These are phyloP conservation scores for Geotrichum macrosporum DNA, from an alignment of 1,139 yeast species.

Conservation along the genomic window DNA sequence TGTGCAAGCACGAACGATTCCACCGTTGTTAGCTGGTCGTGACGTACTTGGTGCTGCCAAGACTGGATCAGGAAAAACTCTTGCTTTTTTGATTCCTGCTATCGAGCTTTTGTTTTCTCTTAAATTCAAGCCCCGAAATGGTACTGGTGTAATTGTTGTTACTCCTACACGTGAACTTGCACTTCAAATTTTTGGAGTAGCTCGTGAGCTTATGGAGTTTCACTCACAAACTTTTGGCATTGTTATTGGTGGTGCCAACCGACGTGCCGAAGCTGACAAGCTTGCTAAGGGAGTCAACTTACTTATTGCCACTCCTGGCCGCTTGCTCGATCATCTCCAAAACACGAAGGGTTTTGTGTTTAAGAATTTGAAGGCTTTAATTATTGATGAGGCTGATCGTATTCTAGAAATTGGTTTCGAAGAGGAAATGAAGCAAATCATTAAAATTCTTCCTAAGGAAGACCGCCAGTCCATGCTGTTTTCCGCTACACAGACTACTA, in stretches of 20 bases:
- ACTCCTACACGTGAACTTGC: constrained; percentile 93
- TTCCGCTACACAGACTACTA: constrained; percentile 97
- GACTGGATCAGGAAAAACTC: constrained; percentile 96
- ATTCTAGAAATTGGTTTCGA: constrained; percentile 96
- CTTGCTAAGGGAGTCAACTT: constrained; percentile 88
- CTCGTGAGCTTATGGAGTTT: constrained; percentile 83
- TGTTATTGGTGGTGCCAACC: constrained; percentile 97
- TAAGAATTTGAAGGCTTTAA: constrained; percentile 87
- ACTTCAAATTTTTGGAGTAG: constrained; percentile 94
- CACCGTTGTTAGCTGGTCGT: constrained; percentile 89
- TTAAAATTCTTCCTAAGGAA: constrained; percentile 86
- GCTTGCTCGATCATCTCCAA: constrained; percentile 92
- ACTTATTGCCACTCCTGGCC: constrained; percentile 95
- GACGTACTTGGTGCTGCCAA: constrained; percentile 97
- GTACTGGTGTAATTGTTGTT: constrained; percentile 82
- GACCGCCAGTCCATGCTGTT: constrained; percentile 95
- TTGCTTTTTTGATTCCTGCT: constrained; percentile 93
- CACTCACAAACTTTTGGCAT: constrained; percentile 94
- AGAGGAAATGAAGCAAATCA: constrained; percentile 96
- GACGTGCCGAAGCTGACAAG: constrained; percentile 96
- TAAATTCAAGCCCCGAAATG: constrained; percentile 87
- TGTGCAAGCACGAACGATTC: constrained; percentile 91
- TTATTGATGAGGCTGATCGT: constrained; percentile 96
- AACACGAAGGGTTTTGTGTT: constrained; percentile 91
- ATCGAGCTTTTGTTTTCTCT: constrained; percentile 84